These are phyloP conservation scores for Fusarium sp. DNA, from an alignment of 2,329 filamentous ascomycete genomes.

Conservation along the genomic window DNA sequence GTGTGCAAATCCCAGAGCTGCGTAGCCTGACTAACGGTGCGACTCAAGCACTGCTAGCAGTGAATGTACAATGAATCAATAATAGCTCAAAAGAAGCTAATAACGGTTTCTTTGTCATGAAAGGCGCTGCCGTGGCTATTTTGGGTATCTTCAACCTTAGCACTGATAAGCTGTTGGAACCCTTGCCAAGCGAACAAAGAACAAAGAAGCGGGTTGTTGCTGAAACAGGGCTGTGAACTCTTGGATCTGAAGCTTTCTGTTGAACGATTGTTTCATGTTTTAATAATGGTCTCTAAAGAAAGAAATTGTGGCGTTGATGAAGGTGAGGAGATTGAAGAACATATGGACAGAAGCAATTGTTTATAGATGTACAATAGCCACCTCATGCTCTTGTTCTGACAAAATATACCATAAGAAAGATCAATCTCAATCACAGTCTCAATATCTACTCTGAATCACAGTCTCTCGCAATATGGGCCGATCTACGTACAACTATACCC, in stretches of 20 bases:
- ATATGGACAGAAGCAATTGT: not conserved
- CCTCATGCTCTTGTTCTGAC: not conserved
- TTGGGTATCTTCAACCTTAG: not conserved
- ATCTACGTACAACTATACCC: not conserved
- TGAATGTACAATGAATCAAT: not conserved
- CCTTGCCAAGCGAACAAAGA: constrained; percentile 28
- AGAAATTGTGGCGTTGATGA: not conserved
- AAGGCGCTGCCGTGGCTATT: constrained; percentile 3
- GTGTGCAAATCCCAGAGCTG: not conserved
- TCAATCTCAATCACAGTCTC: not conserved
- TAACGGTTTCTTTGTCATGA: not conserved
- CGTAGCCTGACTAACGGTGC: not conserved
- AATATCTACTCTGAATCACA: not conserved
- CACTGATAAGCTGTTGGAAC: not conserved
- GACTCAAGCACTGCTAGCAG: not conserved
- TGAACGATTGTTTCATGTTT: not conserved
- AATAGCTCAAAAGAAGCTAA: accelerated
- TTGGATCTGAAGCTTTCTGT: too few species aligned
- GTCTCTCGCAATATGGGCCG: not conserved
- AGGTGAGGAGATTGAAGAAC: not conserved
- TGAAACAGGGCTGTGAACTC: not conserved
- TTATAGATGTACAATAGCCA: not conserved
- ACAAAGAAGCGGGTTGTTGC: constrained; percentile 10
- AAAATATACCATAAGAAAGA: accelerated
- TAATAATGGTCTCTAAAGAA: constrained; percentile 16